These are phyloP conservation scores for Penicillium sp. DNA, from an alignment of 2,329 filamentous ascomycete genomes.

Conservation along the genomic window DNA sequence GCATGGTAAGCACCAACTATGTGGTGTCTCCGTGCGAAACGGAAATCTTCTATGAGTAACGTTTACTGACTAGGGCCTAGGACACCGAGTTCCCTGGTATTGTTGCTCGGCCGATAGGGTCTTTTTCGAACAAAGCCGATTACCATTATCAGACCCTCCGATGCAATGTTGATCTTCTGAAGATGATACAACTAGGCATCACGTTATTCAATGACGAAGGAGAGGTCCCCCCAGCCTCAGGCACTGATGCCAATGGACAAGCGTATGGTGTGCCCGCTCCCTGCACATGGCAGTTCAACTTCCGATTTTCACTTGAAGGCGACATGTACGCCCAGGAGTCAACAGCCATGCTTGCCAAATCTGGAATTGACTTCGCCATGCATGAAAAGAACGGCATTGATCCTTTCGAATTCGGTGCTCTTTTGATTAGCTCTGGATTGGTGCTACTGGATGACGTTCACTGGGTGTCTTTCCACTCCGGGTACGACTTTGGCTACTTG, in stretches of 20 bases:
- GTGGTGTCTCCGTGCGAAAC: background rate
- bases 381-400: constrained; percentile 89
- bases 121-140: constrained; percentile 90
- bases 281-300: constrained; percentile 99
- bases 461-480: constrained; percentile 97
- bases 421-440: constrained; percentile 88
- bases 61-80: constrained; percentile 46
- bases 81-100: constrained; percentile 99
- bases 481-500: constrained; percentile 96
- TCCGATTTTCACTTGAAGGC: constrained; percentile 87
- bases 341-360: constrained; percentile 83
- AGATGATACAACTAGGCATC: constrained; percentile 95
- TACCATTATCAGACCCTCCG: constrained; percentile 98
- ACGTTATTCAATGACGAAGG: constrained; percentile 90
- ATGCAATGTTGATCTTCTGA: constrained; percentile 94
- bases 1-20: constrained; percentile 68
- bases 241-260: constrained; percentile 50
- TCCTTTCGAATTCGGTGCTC: constrained; percentile 79
- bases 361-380: constrained; percentile 85
- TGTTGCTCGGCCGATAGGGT: constrained; percentile 89
- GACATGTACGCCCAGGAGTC: constrained; percentile 98
- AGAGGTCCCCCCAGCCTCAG: constrained; percentile 73
- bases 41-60: background rate
- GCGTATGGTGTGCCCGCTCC: constrained; percentile 60
- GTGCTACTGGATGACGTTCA: constrained; percentile 83